Percentiles rank a stretch among this genome's conserved stretches.
Conservation (phyloP, 2,329 filamentous ascomycete species). For the Coniochaeta prunicola region DNA sequence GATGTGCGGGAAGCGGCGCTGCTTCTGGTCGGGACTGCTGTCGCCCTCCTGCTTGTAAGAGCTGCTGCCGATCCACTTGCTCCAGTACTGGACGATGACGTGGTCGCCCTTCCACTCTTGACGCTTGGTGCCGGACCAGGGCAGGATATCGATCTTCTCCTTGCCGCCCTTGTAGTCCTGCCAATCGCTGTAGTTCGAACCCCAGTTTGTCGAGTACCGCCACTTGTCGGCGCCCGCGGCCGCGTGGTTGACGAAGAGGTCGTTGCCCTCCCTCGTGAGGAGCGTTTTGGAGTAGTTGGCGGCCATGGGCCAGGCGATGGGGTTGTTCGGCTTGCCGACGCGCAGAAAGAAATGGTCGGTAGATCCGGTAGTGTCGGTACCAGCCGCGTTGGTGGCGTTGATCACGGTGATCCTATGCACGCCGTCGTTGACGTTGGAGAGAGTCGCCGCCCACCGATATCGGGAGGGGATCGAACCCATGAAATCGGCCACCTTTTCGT, state of each 20-base stretch:
- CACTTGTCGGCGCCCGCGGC: conserved; percentile 56
- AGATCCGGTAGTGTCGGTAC: conserved; percentile 35
- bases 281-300: conserved; percentile 53
- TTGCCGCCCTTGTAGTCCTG: conserved; percentile 44
- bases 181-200: conserved; percentile 53
- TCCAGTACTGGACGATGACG: conserved; percentile 58
- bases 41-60: conserved; percentile 55
- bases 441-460: conserved; percentile 44
- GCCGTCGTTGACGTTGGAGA: conserved; percentile 52
- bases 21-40: conserved; percentile 24
- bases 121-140: conserved; percentile 50
- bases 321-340: conserved; percentile 49
- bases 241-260: conserved; percentile 45
- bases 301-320: conserved; percentile 46
- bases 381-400: conserved; percentile 39
- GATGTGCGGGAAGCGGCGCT: conserved; percentile 53
- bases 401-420: conserved; percentile 50
- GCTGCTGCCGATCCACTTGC: conserved; percentile 48
- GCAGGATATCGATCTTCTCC: conserved; percentile 34
- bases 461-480: conserved; percentile 45
- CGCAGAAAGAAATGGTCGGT: conserved; percentile 57
- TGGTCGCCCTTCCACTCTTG: conserved; percentile 57
- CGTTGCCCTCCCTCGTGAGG: conserved; percentile 29
- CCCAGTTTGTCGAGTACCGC: conserved; percentile 57
- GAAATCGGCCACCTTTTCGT: conserved; percentile 25